Percentiles rank a stretch among this genome's conserved stretches.
phyloP scores from a whole-genome alignment of 106 monocot species.

The Chionographis japonica region DNA sequence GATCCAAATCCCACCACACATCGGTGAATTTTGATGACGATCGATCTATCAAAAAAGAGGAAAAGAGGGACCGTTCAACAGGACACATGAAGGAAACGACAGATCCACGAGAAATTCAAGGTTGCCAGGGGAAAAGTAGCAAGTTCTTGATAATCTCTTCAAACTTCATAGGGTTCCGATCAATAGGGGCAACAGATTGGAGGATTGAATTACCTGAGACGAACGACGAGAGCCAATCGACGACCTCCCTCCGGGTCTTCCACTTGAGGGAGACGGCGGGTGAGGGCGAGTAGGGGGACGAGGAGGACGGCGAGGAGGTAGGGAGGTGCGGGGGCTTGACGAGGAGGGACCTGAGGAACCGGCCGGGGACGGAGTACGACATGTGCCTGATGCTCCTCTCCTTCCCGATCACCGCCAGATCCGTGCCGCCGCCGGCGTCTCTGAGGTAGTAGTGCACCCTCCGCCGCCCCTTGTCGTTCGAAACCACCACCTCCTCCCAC shows the following conservation, averaged over 20 bases:
- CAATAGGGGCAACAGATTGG: neutral
- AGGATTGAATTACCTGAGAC: constrained; percentile 50
- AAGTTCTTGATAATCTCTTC: too few species aligned
- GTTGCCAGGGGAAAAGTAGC: too few species aligned
- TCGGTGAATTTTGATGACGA: too few species aligned
- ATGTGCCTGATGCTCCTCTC: constrained; percentile 89
- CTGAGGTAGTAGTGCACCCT: constrained; percentile 73
- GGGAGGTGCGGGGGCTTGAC: constrained; percentile 1
- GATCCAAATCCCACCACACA: too few species aligned
- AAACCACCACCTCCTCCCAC: constrained; percentile 81
- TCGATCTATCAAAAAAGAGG: too few species aligned
- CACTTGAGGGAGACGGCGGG: constrained; percentile 30
- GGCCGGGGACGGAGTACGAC: constrained; percentile 41
- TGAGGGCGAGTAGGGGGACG: neutral
- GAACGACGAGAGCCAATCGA: constrained; percentile 78
- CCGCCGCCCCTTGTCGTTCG: constrained; percentile 69
- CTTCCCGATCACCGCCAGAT: constrained; percentile 79
- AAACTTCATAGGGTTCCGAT: too few species aligned
- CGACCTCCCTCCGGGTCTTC: constrained; percentile 77
- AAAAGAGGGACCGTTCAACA: too few species aligned
- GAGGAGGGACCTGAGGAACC: constrained; percentile 20
- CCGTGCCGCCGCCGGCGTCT: constrained; percentile 30
- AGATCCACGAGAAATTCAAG: too few species aligned
- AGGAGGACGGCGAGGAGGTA: constrained; percentile 3
- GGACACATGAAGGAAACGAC: too few species aligned